Base-by-base conservation (phyloP, 805 yeast species). In the Yarrowia sp. region DNA sequence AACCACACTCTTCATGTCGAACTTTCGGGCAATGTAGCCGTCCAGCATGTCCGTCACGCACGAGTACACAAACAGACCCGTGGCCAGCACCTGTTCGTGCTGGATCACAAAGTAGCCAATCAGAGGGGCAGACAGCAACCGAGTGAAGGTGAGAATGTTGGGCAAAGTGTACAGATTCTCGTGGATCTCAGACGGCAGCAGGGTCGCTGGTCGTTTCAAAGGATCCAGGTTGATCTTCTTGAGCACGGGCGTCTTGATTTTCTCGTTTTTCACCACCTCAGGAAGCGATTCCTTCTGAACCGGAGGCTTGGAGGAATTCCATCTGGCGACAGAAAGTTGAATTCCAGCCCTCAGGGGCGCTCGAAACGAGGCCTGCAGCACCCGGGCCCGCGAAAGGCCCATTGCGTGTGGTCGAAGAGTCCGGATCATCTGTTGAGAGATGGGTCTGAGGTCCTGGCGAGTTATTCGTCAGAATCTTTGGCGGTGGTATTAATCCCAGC, bases 1-100 rank as follows among this genome's bases (percentile, higher is more conserved):
- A 8, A 92, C 85, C 1, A 90, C 88, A 0, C 97, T 87, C 74
- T 87, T 85, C 83, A 89, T 81, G 69, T 91, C 87, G 81, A 78
- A 94, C 70, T 79, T 84, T 68, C 99, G 82, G 5, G 99, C 99
- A 71, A 96, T 86, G 74, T 79, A 90, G 0, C 99, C 99, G 77
- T 95, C 99, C 26, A 93, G 79, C 71, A 91, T 89, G 77, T 95
- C 99, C 0, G 99, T 94, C 4, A 92, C 77, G 72, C 98, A 89
- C 0, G 98, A 92, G 74, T 92, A 92, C 0, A 87, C 82, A 77
- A 95, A 94, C 11, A 95, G 75, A 0, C 86, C 84, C 55, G 91
- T 79, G 0, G 98, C 97, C 58, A 84, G 80, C 12, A 82, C 78
- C 1, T 89, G 80, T 38, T 91, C 84, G 15, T 89, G 87, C 5